Percentiles rank a stretch among this genome's conserved stretches.
Evolutionary conservation across 768 basidiomycete genomes (phyloP).

Genomic region (Boletus edulis): DNA sequence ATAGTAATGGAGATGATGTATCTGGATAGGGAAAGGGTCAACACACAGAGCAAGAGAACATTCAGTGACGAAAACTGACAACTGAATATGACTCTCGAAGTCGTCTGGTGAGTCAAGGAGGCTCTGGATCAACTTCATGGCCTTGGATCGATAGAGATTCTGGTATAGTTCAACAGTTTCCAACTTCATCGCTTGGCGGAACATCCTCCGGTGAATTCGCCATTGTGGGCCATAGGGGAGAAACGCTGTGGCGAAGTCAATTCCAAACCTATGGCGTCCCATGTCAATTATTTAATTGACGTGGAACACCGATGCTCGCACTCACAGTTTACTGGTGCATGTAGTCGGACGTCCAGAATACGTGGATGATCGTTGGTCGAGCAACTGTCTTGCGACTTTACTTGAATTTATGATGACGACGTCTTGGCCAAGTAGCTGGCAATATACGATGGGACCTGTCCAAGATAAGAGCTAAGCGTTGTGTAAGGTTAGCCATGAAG

Average conservation of each 20-base stretch:
- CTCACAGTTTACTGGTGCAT: constrained; percentile 23
- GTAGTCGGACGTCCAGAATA: constrained; percentile 29
- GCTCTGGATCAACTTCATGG: constrained; percentile 13
- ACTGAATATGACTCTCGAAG: constrained; percentile 25
- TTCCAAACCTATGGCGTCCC: constrained; percentile 20
- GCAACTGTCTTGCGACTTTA: constrained; percentile 24
- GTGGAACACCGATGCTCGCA: background rate
- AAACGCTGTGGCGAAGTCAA: constrained; percentile 30
- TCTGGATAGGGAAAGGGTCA: constrained; percentile 13
- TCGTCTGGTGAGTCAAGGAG: constrained; percentile 22
- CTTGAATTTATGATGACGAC: constrained; percentile 28
- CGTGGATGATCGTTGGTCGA: constrained; percentile 28
- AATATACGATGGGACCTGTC: constrained; percentile 29
- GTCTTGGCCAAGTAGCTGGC: constrained; percentile 23
- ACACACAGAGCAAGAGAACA: background rate
- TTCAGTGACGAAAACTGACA: constrained; percentile 9
- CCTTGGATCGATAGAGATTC: constrained; percentile 22
- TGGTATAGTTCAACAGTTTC: constrained; percentile 21
- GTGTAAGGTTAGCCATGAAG: background rate
- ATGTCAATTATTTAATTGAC: background rate
- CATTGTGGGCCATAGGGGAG: constrained; percentile 28
- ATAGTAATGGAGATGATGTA: constrained; percentile 33
- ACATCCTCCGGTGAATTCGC: constrained; percentile 28
- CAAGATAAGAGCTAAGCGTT: background rate
- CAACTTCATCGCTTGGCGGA: constrained; percentile 26